These are phyloP conservation scores for Styphnolobium japonicum DNA, from an alignment of 306 rosid species.

Conservation along the genomic window DNA sequence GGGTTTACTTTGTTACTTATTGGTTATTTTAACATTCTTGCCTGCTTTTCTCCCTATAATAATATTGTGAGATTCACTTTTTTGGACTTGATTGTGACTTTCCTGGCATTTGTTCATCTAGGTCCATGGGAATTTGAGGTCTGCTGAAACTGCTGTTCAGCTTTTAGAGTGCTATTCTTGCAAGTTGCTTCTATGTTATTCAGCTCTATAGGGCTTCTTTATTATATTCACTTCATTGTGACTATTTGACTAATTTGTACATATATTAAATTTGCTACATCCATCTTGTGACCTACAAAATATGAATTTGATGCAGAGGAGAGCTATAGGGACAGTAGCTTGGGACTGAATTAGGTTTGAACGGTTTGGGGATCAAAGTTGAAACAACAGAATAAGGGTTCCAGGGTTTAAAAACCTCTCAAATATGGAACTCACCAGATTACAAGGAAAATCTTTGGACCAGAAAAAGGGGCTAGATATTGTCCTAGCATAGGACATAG, in stretches of 20 bases:
- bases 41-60: background rate
- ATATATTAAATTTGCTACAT: background rate
- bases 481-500: too few relatives aligned
- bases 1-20: background rate
- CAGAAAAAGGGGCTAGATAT: too few relatives aligned
- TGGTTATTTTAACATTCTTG: slow-evolving; percentile 13
- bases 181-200: slow-evolving; percentile 82
- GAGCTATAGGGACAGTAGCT: too few relatives aligned
- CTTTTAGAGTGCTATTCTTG: slow-evolving; percentile 81
- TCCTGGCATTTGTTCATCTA: slow-evolving; percentile 38
- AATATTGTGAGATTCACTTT: background rate
- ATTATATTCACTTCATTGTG: slow-evolving; percentile 8
- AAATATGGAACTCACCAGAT: too few relatives aligned
- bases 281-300: background rate
- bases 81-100: slow-evolving; percentile 19
- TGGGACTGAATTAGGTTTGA: too few relatives aligned
- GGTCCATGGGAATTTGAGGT: slow-evolving; percentile 51
- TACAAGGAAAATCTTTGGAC: too few relatives aligned
- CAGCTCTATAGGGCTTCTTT: slow-evolving; percentile 4
- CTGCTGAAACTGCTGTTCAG: slow-evolving; percentile 47
- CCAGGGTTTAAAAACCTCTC: too few relatives aligned
- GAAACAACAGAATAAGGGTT: too few relatives aligned
- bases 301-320: background rate
- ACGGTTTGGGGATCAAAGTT: too few relatives aligned
- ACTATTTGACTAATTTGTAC: background rate